A percentile compares a stretch with the other conserved stretches of the same genome.
These are phyloP conservation scores for Akanthomyces dipterigenus DNA, from an alignment of 2,329 filamentous ascomycete genomes.

Conservation along the genomic window DNA sequence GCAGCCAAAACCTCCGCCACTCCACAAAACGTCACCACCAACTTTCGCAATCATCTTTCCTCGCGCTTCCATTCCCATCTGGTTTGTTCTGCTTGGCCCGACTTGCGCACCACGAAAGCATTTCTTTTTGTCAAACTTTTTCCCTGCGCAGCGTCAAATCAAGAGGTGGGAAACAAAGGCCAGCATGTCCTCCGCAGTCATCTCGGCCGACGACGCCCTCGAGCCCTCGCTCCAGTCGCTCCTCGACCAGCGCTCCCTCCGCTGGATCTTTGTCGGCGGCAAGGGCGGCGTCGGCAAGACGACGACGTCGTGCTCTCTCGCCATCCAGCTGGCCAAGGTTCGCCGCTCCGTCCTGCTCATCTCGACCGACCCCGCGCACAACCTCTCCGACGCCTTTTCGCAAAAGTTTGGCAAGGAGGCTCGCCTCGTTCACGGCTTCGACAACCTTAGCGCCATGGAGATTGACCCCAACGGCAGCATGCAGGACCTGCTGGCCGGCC, in stretches of 20 bases:
- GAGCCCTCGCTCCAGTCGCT: constrained; percentile 92
- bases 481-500: constrained; percentile 80
- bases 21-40: neutral
- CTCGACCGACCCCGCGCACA: constrained; percentile 96
- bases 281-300: constrained; percentile 99
- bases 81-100: too few relatives aligned
- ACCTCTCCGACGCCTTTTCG: constrained; percentile 93
- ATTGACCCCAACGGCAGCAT: constrained; percentile 98
- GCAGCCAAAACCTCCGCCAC: neutral
- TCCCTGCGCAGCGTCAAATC: neutral
- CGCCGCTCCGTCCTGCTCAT: constrained; percentile 96
- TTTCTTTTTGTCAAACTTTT: neutral
- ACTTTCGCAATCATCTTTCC: neutral
- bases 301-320: constrained; percentile 96
- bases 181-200: constrained; percentile 34
- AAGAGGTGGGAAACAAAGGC: too few relatives aligned
- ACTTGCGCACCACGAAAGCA: neutral
- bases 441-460: constrained; percentile 96
- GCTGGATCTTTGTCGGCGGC: constrained; percentile 98
- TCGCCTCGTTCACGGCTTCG: constrained; percentile 82
- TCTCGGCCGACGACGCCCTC: constrained; percentile 61
- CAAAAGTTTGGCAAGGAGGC: constrained; percentile 99
- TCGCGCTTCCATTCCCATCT: neutral
- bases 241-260: constrained; percentile 87
- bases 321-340: constrained; percentile 92